Evolutionary conservation across 768 basidiomycete species (phyloP).

Genomic region (Boletellus ananiceps): DNA sequence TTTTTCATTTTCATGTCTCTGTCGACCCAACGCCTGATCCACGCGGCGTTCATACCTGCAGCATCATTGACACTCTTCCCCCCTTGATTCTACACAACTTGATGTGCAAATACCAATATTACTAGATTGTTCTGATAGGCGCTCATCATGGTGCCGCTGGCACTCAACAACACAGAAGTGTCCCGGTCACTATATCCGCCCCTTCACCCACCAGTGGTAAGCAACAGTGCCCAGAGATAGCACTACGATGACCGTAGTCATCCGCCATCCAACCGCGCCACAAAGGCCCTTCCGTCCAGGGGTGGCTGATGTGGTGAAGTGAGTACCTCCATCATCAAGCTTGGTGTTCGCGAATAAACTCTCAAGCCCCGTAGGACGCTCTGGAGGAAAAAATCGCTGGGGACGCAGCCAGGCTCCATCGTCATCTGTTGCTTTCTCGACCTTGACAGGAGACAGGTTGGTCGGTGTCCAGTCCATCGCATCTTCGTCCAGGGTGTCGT

Average conservation of each 20-base stretch:
- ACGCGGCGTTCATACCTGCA: constrained; percentile 25
- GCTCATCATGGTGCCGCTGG: constrained; percentile 5
- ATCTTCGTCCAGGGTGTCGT: constrained; percentile 32
- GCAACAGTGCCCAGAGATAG: constrained; percentile 19
- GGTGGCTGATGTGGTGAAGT: neutral
- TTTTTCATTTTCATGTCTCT: neutral
- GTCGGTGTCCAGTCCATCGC: constrained; percentile 74
- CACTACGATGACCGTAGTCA: constrained; percentile 6
- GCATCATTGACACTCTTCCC: neutral
- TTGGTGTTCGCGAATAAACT: constrained; percentile 59
- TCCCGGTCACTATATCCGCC: constrained; percentile 19
- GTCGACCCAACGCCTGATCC: constrained; percentile 1
- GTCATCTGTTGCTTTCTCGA: constrained; percentile 21
- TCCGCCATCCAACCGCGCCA: constrained; percentile 10
- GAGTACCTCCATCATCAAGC: constrained; percentile 41
- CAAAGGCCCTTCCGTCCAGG: neutral
- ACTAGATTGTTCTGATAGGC: constrained; percentile 8
- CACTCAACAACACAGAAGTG: constrained; percentile 6
- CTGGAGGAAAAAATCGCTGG: constrained; percentile 73
- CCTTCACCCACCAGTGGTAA: constrained; percentile 21
- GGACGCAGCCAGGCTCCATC: constrained; percentile 57
- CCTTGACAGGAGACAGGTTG: constrained; percentile 25
- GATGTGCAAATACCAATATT: neutral
- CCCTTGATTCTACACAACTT: constrained; percentile 2
- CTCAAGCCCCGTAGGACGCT: constrained; percentile 74